Evolutionary conservation across 139 green algal genomes (phyloP), one percentile per base, ranked within the genome.

Genomic region (Astrephomene gubernaculifera): DNA sequence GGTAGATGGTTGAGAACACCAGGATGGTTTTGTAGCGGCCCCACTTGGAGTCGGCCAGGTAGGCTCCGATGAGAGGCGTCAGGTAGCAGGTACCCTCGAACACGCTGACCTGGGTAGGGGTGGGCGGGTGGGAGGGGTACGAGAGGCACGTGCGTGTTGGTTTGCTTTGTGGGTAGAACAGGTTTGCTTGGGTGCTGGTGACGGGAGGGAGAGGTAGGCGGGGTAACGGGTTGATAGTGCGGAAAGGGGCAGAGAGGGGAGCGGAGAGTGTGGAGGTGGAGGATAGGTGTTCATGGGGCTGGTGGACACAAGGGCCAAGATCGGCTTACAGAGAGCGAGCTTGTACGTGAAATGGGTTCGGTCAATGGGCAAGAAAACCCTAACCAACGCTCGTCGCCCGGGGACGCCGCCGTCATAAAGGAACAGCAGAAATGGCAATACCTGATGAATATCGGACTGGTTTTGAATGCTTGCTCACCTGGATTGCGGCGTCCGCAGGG

Each of bases 1-100:
- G 89, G 90, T 99, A 99, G 64, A 99, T 95, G 86, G 81, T 69
- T 24, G 95, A 98, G 87, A 99, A 98, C 38, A 98, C 83, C 25
- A 98, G 84, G 83, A 99, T 99, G 64, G 97, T 99, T 45, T 95
- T 95, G 91, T 99, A 99, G 33, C 98, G 91, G 27, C 97, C 97
- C 96, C 96, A 96, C 12, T 86, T 44, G 1, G 90, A 94, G 87
- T 99, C 97, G 4, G 96, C 96, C 78, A 99, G 88, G 88, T 95
- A 97, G 7, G 97, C 97, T 22, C 97, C 97, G 36, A 99, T 86
- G 29, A 99, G 82, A 2, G 97, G 97, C 10, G 97, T 98, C 31
- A 97, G 76, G 92, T 99, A 99, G 86, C 94, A 97, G 0, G 95
- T 96, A 43, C 98, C 96, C 71, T 97, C 94, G 89, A 98, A 99